Percentiles rank a stretch among this genome's conserved stretches.
These are phyloP conservation scores for Neofusicoccum laricinum DNA, from an alignment of 2,329 filamentous ascomycete genomes.

Conservation along the genomic window DNA sequence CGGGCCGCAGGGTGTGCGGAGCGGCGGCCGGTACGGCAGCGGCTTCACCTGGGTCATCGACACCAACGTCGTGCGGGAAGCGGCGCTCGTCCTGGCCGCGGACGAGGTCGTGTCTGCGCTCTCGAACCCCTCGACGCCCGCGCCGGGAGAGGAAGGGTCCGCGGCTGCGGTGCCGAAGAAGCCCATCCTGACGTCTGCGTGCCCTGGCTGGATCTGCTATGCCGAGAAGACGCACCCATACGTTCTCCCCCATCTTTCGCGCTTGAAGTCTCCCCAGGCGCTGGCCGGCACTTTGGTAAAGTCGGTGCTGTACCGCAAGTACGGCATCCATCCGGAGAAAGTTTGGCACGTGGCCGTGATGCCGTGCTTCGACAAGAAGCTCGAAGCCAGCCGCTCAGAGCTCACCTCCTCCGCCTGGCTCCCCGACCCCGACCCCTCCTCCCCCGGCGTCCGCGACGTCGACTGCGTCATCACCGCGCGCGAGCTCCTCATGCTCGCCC, in stretches of 20 bases:
- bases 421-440: constrained; percentile 16
- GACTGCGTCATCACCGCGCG: constrained; percentile 98
- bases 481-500: constrained; percentile 85
- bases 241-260: constrained; percentile 84
- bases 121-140: constrained; percentile 22
- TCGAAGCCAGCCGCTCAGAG: constrained; percentile 91
- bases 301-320: constrained; percentile 70
- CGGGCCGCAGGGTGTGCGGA: constrained; percentile 65
- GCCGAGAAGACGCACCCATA: constrained; percentile 97
- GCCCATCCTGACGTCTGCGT: constrained; percentile 82
- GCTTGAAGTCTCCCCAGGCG: constrained; percentile 90
- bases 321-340: constrained; percentile 69
- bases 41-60: constrained; percentile 88
- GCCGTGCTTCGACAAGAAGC: constrained; percentile 99
- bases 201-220: constrained; percentile 98
- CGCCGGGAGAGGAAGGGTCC: constrained; percentile 31
- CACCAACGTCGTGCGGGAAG: constrained; percentile 79
- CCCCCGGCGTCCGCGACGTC: constrained; percentile 67
- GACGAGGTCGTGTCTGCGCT: constrained; percentile 45
- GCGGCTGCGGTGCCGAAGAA: constrained; percentile 48
- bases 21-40: constrained; percentile 69
- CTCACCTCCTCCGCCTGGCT: constrained; percentile 78
- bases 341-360: constrained; percentile 97
- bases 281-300: constrained; percentile 88
- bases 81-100: constrained; percentile 65